These are phyloP conservation scores for Pleurotus eryngii DNA, from an alignment of 768 basidiomycete genomes.

Conservation along the genomic window DNA sequence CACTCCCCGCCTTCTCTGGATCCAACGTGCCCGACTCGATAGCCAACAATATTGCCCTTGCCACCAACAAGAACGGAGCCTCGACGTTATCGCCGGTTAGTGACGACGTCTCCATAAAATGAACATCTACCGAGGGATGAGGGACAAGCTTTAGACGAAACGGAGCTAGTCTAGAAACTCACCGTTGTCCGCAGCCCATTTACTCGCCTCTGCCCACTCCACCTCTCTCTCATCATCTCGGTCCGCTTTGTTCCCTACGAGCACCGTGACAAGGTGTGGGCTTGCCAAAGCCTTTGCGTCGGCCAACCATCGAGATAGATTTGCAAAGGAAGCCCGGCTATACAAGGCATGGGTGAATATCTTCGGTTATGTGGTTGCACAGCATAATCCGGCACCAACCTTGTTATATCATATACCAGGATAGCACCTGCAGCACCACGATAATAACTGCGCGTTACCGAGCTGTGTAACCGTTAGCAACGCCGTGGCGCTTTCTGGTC, in stretches of 20 bases:
- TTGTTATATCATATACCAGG: conserved; percentile 92
- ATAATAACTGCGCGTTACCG: conserved; percentile 94
- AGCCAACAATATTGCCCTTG: conserved; percentile 82
- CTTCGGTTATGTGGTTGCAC: conserved; percentile 6
- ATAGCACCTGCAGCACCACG: conserved; percentile 91
- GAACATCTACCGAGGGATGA: conserved; percentile 56
- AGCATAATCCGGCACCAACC: conserved; percentile 37
- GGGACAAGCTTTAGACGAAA: conserved; percentile 5
- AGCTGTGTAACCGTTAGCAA: conserved; percentile 39
- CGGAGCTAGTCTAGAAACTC: conserved; percentile 15
- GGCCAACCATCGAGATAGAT: conserved; percentile 85
- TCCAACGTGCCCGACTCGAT: conserved; percentile 90
- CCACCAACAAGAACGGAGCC: conserved; percentile 86
- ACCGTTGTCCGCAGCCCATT: conserved; percentile 97
- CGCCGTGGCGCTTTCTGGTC: neutral
- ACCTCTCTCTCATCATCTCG: conserved; percentile 93
- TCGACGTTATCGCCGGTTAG: conserved; percentile 91
- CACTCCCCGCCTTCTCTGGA: conserved; percentile 92
- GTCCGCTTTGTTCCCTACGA: conserved; percentile 96
- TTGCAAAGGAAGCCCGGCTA: conserved; percentile 85
- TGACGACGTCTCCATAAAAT: conserved; percentile 93
- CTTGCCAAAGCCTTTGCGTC: conserved; percentile 93
- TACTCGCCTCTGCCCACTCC: conserved; percentile 91
- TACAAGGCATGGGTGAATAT: conserved; percentile 11
- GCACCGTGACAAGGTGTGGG: conserved; percentile 82